A percentile compares a stretch with the other conserved stretches of the same genome.
These are phyloP conservation scores for Microcos paniculata DNA, from an alignment of 345 rosid genomes.

Conservation along the genomic window DNA sequence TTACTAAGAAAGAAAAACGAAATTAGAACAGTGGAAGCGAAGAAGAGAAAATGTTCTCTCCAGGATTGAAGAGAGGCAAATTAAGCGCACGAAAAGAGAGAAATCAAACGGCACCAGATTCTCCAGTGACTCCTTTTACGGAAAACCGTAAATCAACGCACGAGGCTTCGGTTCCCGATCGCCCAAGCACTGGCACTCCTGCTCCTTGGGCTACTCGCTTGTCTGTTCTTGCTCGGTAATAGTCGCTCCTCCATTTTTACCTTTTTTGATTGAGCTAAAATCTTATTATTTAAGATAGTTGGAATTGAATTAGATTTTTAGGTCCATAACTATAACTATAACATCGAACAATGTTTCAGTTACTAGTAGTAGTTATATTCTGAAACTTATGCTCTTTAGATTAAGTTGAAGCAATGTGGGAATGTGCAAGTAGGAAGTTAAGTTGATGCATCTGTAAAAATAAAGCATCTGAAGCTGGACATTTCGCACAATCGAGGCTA, in stretches of 20 bases:
- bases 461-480: background rate
- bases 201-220: conserved; percentile 93
- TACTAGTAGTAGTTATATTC: background rate
- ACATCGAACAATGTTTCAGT: background rate
- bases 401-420: background rate
- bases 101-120: conserved; percentile 36
- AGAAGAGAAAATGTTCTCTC: conserved; percentile 63
- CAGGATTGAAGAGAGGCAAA: conserved; percentile 55
- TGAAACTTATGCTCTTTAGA: background rate
- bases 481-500: background rate
- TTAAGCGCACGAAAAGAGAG: conserved; percentile 43
- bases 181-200: conserved; percentile 80
- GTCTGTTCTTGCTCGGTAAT: conserved; percentile 86
- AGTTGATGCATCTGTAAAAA: no score
- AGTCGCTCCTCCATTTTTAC: background rate
- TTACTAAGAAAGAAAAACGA: no score
- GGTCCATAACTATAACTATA: background rate
- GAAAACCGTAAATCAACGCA: conserved; percentile 35
- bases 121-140: conserved; percentile 58
- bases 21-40: background rate
- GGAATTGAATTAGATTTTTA: background rate
- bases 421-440: no score
- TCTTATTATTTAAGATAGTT: background rate
- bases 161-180: conserved; percentile 46
- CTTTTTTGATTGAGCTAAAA: background rate